These are phyloP conservation scores for Penicillium corylophilum DNA, from an alignment of 2,329 filamentous ascomycete genomes.

Conservation along the genomic window DNA sequence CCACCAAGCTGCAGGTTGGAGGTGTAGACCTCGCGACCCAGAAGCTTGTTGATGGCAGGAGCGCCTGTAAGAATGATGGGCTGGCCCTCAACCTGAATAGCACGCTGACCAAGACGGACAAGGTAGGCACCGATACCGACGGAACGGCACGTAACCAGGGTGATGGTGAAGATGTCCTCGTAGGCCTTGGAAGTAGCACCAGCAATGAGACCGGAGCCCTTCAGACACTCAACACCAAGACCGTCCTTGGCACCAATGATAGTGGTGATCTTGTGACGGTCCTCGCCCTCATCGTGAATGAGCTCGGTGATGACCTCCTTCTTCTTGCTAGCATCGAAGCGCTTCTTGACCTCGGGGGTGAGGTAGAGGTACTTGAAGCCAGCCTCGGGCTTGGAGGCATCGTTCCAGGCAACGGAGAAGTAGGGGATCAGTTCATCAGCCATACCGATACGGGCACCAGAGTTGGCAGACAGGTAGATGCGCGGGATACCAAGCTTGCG, in stretches of 20 bases:
- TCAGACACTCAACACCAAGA: conserved; percentile 94
- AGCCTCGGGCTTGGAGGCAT: conserved; percentile 72
- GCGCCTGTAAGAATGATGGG: conserved; percentile 98
- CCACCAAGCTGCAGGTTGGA: conserved; percentile 98
- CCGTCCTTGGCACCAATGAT: conserved; percentile 92
- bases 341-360: conserved; percentile 78
- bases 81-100: conserved; percentile 97
- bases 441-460: conserved; percentile 93
- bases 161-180: conserved; percentile 98
- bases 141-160: conserved; percentile 93
- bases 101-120: conserved; percentile 95
- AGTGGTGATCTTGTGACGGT: conserved; percentile 89
- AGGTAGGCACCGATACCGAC: conserved; percentile 99
- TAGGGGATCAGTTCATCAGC: conserved; percentile 95
- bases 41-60: conserved; percentile 94
- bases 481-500: conserved; percentile 92
- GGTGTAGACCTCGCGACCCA: conserved; percentile 97
- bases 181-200: conserved; percentile 96
- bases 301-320: conserved; percentile 85
- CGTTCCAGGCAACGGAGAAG: conserved; percentile 97
- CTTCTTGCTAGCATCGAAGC: conserved; percentile 74
- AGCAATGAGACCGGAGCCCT: conserved; percentile 95
- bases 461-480: conserved; percentile 98
- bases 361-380: conserved; percentile 98
- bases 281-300: conserved; percentile 81